Conservation (phyloP, 2,329 filamentous ascomycete genomes). For the Penicillium sp. region DNA sequence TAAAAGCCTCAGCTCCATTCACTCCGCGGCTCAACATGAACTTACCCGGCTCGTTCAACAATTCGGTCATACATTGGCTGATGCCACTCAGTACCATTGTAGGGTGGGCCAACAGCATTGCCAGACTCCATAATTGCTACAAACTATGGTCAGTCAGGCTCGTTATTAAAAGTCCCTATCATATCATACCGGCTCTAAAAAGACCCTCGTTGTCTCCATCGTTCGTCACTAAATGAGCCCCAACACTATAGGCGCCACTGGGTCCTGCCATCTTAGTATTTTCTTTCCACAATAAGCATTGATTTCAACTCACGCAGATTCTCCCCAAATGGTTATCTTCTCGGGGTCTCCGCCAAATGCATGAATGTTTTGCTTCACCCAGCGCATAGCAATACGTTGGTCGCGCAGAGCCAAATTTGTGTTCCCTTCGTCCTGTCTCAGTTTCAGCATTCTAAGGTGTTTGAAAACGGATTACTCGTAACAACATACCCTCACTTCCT, state of each 20-base stretch:
- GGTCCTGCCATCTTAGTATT: not conserved
- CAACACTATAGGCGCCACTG: constrained; percentile 38
- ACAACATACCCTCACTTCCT: constrained; percentile 32
- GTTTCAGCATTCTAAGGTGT: not conserved
- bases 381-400: constrained; percentile 40
- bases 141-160: not conserved
- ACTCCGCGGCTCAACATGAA: not conserved
- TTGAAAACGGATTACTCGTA: too few species aligned
- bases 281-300: not conserved
- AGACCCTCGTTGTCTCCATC: constrained; percentile 35
- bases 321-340: constrained; percentile 42
- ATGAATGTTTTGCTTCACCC: constrained; percentile 41
- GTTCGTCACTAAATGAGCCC: constrained; percentile 35
- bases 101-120: constrained; percentile 36
- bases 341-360: constrained; percentile 38
- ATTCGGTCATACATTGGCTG: constrained; percentile 39
- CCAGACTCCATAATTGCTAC: constrained; percentile 39
- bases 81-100: constrained; percentile 39
- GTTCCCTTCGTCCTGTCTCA: constrained; percentile 29
- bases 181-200: constrained; percentile 32
- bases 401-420: constrained; percentile 37
- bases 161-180: not conserved
- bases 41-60: constrained; percentile 30
- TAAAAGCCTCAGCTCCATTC: not conserved
- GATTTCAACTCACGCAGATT: constrained; percentile 34